Evolutionary conservation across 2,329 filamentous ascomycete genomes (phyloP).

Genomic region (Fonsecaea pugnacius): DNA sequence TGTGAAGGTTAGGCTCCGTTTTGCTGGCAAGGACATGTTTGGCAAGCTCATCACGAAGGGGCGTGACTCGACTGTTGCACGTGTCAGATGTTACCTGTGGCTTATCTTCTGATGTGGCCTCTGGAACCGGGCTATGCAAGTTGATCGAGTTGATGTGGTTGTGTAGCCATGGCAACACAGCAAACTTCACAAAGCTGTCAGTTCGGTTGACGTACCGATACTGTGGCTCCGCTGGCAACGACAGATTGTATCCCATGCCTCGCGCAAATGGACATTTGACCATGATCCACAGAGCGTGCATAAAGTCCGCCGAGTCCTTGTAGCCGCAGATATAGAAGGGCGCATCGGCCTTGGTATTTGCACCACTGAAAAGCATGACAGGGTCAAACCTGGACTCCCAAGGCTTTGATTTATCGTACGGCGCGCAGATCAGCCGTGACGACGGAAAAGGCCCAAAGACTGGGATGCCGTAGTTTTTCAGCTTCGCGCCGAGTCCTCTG

Average conservation of each 20-base stretch:
- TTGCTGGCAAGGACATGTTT: slow-evolving; percentile 20
- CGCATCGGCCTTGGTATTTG: slow-evolving; percentile 20
- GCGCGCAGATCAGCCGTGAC: slow-evolving; percentile 12
- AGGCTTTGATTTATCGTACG: slow-evolving; percentile 1
- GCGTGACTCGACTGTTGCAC: slow-evolving; percentile 11
- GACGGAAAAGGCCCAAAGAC: slow-evolving; percentile 27
- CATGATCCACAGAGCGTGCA: slow-evolving; percentile 34
- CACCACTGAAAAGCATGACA: slow-evolving; percentile 27
- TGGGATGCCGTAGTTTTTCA: slow-evolving; percentile 33
- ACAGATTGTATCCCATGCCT: slow-evolving; percentile 30
- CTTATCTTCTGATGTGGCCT: neutral
- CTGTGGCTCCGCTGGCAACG: slow-evolving; percentile 17
- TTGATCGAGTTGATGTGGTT: slow-evolving; percentile 25
- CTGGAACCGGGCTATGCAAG: slow-evolving; percentile 14
- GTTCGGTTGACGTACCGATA: slow-evolving; percentile 13
- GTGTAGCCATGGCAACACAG: slow-evolving; percentile 30
- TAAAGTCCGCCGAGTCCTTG: slow-evolving; percentile 25
- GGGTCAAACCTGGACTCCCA: slow-evolving; percentile 23
- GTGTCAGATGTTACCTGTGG: neutral
- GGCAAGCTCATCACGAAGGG: slow-evolving; percentile 15
- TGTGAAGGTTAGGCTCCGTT: slow-evolving; percentile 25
- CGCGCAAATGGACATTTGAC: slow-evolving; percentile 30
- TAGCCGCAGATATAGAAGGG: slow-evolving; percentile 32
- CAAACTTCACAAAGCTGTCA: slow-evolving; percentile 26
- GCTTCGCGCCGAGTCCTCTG: slow-evolving; percentile 28